Percentiles rank a stretch among this genome's conserved stretches.
Conservation (phyloP, 2,329 filamentous ascomycete genomes). For the Fusarium sp. region DNA sequence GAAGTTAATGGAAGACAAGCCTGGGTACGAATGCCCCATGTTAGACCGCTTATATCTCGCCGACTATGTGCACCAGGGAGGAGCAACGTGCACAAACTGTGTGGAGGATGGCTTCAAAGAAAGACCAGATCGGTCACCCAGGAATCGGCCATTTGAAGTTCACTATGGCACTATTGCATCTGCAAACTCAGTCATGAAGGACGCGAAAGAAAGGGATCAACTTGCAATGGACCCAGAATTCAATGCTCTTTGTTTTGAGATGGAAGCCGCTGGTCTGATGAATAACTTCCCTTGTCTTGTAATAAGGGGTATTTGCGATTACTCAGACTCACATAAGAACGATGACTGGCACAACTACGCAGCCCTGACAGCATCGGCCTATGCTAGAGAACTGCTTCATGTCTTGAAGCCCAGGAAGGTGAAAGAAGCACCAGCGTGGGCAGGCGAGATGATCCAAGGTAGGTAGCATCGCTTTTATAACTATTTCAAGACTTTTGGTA, state of each 20-base stretch:
- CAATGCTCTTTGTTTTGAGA: not conserved
- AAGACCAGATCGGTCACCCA: not conserved
- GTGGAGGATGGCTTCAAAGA: not conserved
- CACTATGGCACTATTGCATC: not conserved
- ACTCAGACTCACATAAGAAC: not conserved
- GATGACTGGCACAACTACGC: not conserved
- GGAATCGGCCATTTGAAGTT: not conserved
- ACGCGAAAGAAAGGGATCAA: not conserved
- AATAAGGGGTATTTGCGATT: not conserved
- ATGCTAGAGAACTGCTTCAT: not conserved
- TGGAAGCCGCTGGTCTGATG: too few relatives aligned
- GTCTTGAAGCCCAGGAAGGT: too few relatives aligned
- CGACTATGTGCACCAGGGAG: not conserved
- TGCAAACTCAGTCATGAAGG: not conserved
- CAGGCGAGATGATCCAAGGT: too few relatives aligned
- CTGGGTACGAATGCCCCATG: not conserved
- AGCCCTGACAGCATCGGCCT: accelerated
- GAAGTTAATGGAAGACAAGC: not conserved
- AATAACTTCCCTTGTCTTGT: not conserved
- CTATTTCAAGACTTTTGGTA: too few relatives aligned
- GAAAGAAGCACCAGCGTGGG: too few relatives aligned
- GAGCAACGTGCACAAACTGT: not conserved
- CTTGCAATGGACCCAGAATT: not conserved
- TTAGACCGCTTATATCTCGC: not conserved
- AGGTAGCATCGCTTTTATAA: too few relatives aligned